Evolutionary conservation across 2,329 filamentous ascomycete species (phyloP).

Genomic region (Pseudogymnoascus sp.): DNA sequence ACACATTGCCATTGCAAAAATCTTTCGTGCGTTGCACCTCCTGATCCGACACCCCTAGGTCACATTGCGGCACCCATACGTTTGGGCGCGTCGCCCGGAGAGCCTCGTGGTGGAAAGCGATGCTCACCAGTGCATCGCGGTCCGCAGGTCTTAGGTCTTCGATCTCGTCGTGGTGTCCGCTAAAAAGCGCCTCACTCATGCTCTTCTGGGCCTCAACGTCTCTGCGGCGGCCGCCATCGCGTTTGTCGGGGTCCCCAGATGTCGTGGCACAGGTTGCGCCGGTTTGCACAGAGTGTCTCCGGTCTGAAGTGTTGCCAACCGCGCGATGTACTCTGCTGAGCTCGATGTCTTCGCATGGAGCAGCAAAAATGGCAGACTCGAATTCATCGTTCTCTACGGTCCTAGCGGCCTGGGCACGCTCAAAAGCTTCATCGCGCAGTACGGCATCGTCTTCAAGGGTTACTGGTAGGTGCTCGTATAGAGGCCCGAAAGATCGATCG

Average conservation of each 20-base stretch:
- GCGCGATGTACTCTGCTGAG: too few species aligned
- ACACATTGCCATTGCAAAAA: constrained; percentile 52
- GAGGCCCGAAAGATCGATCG: constrained; percentile 74
- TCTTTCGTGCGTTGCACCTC: constrained; percentile 75
- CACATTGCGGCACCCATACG: constrained; percentile 90
- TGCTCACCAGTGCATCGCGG: constrained; percentile 73
- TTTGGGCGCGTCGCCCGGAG: constrained; percentile 76
- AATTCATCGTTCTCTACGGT: constrained; percentile 55
- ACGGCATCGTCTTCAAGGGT: constrained; percentile 94
- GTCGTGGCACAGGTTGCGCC: constrained; percentile 36
- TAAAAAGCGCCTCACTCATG: constrained; percentile 76
- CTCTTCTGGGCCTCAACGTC: constrained; percentile 67
- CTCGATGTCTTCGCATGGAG: constrained; percentile 9
- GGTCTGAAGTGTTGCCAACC: too few species aligned
- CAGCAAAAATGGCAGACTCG: constrained; percentile 23
- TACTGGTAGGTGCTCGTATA: constrained; percentile 85
- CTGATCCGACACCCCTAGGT: constrained; percentile 83
- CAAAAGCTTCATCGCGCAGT: constrained; percentile 81
- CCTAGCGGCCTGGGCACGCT: constrained; percentile 64
- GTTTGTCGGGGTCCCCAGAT: constrained; percentile 30
- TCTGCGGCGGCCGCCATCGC: constrained; percentile 39
- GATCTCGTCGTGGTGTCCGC: constrained; percentile 83
- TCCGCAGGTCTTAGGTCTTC: constrained; percentile 90
- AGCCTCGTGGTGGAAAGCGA: constrained; percentile 86
- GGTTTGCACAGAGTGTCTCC: constrained; percentile 14